phyloP scores from a whole-genome alignment of 225 moss, liverwort and hornwort genomes.

The Rhytidiadelphus loreus region DNA sequence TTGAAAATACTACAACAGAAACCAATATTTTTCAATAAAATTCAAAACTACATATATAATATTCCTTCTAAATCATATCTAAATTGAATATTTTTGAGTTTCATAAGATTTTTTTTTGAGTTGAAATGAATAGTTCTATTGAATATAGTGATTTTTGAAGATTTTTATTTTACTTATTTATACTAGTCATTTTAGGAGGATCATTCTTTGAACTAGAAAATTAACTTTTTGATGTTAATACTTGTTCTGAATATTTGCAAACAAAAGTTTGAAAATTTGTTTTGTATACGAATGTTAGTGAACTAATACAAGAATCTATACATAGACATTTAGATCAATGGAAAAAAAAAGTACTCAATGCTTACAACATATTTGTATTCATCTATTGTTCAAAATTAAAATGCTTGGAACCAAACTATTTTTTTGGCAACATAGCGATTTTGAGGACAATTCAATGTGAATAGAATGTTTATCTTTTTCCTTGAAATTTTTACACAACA shows the following conservation, averaged over 20 bases:
- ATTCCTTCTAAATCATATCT: not conserved
- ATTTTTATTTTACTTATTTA: no score
- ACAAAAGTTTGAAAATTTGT: not conserved
- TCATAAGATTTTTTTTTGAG: not conserved
- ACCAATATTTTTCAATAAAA: not conserved
- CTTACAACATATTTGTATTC: not conserved
- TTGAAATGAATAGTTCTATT: not conserved
- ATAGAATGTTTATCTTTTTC: no score
- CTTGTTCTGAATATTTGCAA: not conserved
- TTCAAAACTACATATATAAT: not conserved
- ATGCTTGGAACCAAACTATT: not conserved
- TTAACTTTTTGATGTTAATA: not conserved
- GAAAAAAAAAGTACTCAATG: not conserved
- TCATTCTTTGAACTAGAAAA: not conserved
- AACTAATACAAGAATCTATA: not conserved
- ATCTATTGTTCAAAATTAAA: not conserved
- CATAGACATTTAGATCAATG: not conserved
- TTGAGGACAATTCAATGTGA: no score
- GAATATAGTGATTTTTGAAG: not conserved
- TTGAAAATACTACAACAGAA: not conserved
- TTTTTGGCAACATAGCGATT: no score
- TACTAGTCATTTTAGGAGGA: accelerated
- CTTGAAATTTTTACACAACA: no score
- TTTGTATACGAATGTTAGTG: not conserved
- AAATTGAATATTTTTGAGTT: not conserved